Conservation (phyloP, 2,329 filamentous ascomycete species). For the Colletotrichum limetticola region DNA sequence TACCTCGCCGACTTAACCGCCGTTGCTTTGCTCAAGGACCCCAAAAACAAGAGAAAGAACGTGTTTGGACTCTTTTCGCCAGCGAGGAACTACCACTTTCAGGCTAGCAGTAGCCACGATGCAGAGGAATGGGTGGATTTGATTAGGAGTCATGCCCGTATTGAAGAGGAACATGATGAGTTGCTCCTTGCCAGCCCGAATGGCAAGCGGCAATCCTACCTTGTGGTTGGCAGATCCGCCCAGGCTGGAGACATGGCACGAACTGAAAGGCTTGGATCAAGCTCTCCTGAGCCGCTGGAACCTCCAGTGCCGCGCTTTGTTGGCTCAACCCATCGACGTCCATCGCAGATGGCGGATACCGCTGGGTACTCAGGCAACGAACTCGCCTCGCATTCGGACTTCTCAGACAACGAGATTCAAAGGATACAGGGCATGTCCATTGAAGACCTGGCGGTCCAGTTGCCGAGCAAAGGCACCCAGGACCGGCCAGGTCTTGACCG, state of each 20-base stretch:
- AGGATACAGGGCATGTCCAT: constrained; percentile 61
- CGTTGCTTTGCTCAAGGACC: constrained; percentile 87
- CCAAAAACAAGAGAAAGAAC: constrained; percentile 86
- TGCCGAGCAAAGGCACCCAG: constrained; percentile 37
- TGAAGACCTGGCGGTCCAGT: constrained; percentile 59
- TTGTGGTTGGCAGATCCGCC: constrained; percentile 27
- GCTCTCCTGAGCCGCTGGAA: constrained; percentile 70
- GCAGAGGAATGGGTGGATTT: constrained; percentile 87
- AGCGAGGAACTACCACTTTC: constrained; percentile 90
- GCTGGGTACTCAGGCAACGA: constrained; percentile 72
- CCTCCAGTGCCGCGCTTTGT: constrained; percentile 48
- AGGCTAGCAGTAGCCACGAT: constrained; percentile 78
- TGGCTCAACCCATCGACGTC: constrained; percentile 53
- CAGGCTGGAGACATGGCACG: constrained; percentile 8
- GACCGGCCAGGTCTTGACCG: constrained; percentile 52
- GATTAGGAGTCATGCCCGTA: constrained; percentile 82
- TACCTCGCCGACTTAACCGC: constrained; percentile 91
- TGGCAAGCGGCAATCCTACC: constrained; percentile 59
- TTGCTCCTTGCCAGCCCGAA: constrained; percentile 78
- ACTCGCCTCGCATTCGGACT: constrained; percentile 85
- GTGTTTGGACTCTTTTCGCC: constrained; percentile 95
- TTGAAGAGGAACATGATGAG: constrained; percentile 90
- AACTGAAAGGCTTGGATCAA: constrained; percentile 56
- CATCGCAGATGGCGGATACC: constrained; percentile 73
- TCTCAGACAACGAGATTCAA: constrained; percentile 76